Percentiles rank a stretch among this genome's conserved stretches.
These are phyloP conservation scores for Psidium guajava DNA, from an alignment of 345 rosid genomes.

Conservation along the genomic window DNA sequence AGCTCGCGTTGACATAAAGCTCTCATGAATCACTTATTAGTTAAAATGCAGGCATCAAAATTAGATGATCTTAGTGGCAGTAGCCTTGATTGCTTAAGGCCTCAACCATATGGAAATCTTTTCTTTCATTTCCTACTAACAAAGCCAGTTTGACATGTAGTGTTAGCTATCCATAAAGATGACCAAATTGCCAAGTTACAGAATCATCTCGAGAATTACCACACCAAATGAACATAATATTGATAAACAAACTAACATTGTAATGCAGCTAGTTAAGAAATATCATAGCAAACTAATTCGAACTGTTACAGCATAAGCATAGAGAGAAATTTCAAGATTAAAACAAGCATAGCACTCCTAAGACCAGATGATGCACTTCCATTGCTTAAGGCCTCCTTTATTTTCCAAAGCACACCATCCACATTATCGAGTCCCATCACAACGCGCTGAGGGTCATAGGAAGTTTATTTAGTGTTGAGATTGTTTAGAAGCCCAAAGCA, in stretches of 20 bases:
- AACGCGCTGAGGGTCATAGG: conserved; percentile 38
- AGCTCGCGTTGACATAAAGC: too few relatives aligned
- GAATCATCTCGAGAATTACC: too few relatives aligned
- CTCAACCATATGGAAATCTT: neutral
- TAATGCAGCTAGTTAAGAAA: too few relatives aligned
- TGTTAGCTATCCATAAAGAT: too few relatives aligned
- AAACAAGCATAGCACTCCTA: conserved; percentile 33
- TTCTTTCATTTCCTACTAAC: neutral
- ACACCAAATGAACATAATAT: too few relatives aligned
- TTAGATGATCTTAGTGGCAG: neutral
- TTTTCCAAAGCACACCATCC: conserved; percentile 52
- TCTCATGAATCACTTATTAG: neutral
- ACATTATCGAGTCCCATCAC: conserved; percentile 73
- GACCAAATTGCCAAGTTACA: too few relatives aligned
- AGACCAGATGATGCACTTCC: conserved; percentile 56
- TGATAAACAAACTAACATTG: too few relatives aligned
- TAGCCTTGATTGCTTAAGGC: neutral
- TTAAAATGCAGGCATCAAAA: neutral
- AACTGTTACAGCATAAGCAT: neutral
- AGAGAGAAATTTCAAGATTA: neutral
- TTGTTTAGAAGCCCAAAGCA: neutral
- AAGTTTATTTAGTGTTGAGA: neutral
- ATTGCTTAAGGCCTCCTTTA: conserved; percentile 55
- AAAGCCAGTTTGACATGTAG: neutral
- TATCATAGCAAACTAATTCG: too few relatives aligned